Conservation (phyloP, 768 basidiomycete species). For the Macrocybe gigantea region DNA sequence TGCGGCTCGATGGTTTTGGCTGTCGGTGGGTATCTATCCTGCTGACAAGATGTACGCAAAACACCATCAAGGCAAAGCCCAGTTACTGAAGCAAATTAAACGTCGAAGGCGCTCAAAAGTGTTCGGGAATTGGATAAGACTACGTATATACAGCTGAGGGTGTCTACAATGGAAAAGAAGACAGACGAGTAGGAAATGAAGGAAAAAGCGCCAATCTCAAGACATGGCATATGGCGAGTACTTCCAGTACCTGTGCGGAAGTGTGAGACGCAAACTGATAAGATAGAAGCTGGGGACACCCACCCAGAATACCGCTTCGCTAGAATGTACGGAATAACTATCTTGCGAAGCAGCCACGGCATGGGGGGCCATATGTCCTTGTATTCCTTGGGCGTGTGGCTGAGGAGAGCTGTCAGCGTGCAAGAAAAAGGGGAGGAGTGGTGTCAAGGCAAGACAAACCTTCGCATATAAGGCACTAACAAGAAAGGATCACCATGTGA, state of each 20-base stretch:
- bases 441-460: constrained; percentile 8
- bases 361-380: constrained; percentile 31
- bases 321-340: constrained; percentile 29
- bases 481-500: constrained; percentile 26
- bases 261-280: not conserved
- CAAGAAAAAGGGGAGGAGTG: not conserved
- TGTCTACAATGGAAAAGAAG: not conserved
- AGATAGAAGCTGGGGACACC: constrained; percentile 8
- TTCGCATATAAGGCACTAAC: constrained; percentile 28
- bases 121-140: too few species aligned
- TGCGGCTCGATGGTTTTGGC: too few species aligned
- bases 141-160: not conserved
- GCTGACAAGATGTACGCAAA: too few species aligned
- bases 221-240: constrained; percentile 27
- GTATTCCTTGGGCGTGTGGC: constrained; percentile 31
- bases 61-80: too few species aligned
- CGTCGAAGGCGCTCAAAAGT: too few species aligned
- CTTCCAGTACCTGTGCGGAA: constrained; percentile 28
- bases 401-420: constrained; percentile 6
- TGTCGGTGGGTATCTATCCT: too few species aligned
- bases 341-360: constrained; percentile 31
- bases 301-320: constrained; percentile 29
- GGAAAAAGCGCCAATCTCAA: constrained; percentile 4
- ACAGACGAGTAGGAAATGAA: not conserved
- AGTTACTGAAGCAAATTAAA: too few species aligned